Evolutionary conservation across 2,329 filamentous ascomycete species (phyloP).

Genomic region (Trichoderma gracile): DNA sequence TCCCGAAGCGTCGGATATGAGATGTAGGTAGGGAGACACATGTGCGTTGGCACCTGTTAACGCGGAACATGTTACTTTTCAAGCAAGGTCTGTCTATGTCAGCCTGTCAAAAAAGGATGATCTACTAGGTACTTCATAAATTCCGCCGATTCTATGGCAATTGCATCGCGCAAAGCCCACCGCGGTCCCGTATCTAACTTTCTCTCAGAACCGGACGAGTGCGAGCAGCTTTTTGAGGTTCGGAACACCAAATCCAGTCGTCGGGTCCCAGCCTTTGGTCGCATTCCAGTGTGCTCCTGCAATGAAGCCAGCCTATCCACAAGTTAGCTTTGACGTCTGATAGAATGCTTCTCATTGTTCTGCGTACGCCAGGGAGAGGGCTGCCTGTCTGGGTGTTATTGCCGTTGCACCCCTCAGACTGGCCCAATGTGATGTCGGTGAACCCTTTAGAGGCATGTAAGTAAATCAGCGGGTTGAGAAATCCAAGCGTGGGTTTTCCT

Average conservation of each 20-base stretch:
- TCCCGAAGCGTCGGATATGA: too few species aligned
- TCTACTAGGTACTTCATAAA: too few species aligned
- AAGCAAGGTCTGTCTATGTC: too few species aligned
- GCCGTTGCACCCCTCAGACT: slow-evolving; percentile 44
- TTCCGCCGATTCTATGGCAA: too few species aligned
- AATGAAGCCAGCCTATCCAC: slow-evolving; percentile 31
- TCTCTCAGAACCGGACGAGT: slow-evolving; percentile 1
- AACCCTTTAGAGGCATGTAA: slow-evolving; percentile 29
- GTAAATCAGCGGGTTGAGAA: slow-evolving; percentile 51
- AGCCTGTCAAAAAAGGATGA: too few species aligned
- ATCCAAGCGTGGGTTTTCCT: slow-evolving; percentile 49
- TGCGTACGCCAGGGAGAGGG: slow-evolving; percentile 3
- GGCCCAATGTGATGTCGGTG: slow-evolving; percentile 36
- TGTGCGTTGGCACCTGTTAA: too few species aligned
- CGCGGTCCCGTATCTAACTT: background rate
- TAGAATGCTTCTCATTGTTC: background rate
- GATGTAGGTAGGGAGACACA: too few species aligned
- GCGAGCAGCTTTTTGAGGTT: slow-evolving; percentile 31
- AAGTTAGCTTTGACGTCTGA: slow-evolving; percentile 16
- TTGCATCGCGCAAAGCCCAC: too few species aligned
- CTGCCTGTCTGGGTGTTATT: slow-evolving; percentile 30
- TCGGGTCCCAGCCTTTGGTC: slow-evolving; percentile 31
- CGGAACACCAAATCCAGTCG: slow-evolving; percentile 30
- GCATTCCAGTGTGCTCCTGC: slow-evolving; percentile 37
- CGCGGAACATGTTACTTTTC: too few species aligned